phyloP scores from a whole-genome alignment of 495 filamentous ascomycete species.

The Xylaria venustula region DNA sequence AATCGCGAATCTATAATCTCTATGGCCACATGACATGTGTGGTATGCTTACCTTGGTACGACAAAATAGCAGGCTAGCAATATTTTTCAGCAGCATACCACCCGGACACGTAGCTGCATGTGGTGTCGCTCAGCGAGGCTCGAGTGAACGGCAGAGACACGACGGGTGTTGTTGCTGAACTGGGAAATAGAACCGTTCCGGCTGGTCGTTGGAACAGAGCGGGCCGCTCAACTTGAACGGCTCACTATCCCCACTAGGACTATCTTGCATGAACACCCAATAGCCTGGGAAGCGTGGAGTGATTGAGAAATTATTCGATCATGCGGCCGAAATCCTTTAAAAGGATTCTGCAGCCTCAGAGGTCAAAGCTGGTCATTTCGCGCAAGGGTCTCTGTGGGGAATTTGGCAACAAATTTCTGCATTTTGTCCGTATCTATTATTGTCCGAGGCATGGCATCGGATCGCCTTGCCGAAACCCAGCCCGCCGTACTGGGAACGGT shows the following conservation, averaged over 20 bases:
- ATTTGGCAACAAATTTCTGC: neutral
- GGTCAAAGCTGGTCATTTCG: neutral
- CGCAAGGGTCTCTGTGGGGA: neutral
- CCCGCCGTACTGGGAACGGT: no score
- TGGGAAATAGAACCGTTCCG: neutral
- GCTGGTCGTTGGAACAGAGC: neutral
- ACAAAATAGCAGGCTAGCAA: neutral
- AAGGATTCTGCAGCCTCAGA: no score
- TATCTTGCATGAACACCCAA: no score
- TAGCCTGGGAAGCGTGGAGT: neutral
- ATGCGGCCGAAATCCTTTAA: neutral
- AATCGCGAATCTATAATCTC: no score
- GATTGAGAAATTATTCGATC: neutral
- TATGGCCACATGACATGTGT: neutral
- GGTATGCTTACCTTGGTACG: neutral
- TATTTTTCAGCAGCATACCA: no score
- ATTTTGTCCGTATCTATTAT: neutral
- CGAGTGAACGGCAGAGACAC: neutral
- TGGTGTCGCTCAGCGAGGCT: neutral
- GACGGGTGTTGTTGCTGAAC: neutral
- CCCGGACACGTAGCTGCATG: no score
- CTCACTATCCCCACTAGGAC: slow-evolving; percentile 4
- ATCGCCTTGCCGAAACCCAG: no score
- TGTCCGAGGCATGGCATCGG: neutral
- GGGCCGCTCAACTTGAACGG: no score